Conservation (phyloP, 2,329 filamentous ascomycete species). For the Macrophomina phaseolina region DNA sequence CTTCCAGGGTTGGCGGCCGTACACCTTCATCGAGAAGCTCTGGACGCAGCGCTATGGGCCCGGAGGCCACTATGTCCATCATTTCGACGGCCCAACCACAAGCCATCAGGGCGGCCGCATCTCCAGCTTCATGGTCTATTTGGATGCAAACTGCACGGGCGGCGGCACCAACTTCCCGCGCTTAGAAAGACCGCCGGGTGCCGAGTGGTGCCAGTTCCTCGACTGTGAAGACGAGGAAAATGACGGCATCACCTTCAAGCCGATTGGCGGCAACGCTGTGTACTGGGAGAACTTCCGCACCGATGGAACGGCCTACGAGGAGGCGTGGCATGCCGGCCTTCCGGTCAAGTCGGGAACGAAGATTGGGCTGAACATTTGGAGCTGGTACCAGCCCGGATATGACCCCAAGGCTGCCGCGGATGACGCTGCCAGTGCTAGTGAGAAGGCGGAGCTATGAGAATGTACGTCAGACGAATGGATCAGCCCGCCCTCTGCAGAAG, state of each 20-base stretch:
- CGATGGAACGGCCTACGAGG: constrained; percentile 62
- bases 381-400: constrained; percentile 58
- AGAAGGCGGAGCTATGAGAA: constrained; percentile 18
- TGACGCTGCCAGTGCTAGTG: neutral
- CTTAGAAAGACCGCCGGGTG: constrained; percentile 50
- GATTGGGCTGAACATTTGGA: constrained; percentile 70
- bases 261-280: constrained; percentile 63
- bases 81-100: constrained; percentile 55
- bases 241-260: constrained; percentile 63
- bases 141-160: constrained; percentile 57
- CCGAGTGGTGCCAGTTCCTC: constrained; percentile 63
- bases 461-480: too few relatives aligned
- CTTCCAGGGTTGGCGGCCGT: constrained; percentile 65
- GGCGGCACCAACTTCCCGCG: constrained; percentile 67
- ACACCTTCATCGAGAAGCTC: constrained; percentile 65
- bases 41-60: constrained; percentile 66
- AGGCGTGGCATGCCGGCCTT: constrained; percentile 67
- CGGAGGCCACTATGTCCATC: constrained; percentile 63
- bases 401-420: constrained; percentile 7
- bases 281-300: constrained; percentile 66
- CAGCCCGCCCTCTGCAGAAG: neutral
- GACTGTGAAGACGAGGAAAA: constrained; percentile 53
- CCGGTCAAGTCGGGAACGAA: constrained; percentile 63
- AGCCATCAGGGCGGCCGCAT: constrained; percentile 42
- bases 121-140: constrained; percentile 68